phyloP scores from a whole-genome alignment of 2,329 filamentous ascomycete genomes.

The Cladosporium colombiae region DNA sequence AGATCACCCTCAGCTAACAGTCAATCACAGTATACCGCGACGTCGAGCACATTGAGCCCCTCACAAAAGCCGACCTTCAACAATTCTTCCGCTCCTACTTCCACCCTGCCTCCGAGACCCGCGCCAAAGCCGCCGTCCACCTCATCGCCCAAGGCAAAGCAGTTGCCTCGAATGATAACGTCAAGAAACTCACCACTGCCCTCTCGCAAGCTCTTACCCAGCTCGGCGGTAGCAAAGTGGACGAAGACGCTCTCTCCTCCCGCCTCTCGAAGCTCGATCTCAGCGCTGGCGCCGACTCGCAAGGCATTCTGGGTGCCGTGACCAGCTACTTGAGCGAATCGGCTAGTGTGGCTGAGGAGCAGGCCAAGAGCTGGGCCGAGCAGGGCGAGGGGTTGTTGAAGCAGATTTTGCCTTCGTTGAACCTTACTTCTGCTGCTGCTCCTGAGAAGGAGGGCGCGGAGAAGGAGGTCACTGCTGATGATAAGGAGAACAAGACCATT shows the following conservation, averaged over 20 bases:
- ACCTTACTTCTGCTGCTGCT: slow-evolving; percentile 34
- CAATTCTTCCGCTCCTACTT: slow-evolving; percentile 78
- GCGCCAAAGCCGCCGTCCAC: slow-evolving; percentile 84
- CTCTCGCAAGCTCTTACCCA: slow-evolving; percentile 50
- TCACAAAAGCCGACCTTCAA: slow-evolving; percentile 79
- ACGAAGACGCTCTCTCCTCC: slow-evolving; percentile 44
- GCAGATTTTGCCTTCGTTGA: slow-evolving; percentile 46
- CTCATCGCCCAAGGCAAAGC: slow-evolving; percentile 69
- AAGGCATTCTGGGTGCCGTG: slow-evolving; percentile 46
- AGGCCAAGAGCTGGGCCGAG: slow-evolving; percentile 51
- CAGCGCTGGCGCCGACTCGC: slow-evolving; percentile 43
- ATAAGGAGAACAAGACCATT: slow-evolving; percentile 50
- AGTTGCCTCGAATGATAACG: slow-evolving; percentile 34
- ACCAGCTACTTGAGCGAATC: slow-evolving; percentile 41
- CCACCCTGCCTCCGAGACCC: slow-evolving; percentile 67
- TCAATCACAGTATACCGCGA: slow-evolving; percentile 65
- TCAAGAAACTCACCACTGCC: slow-evolving; percentile 44
- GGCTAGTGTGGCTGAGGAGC: slow-evolving; percentile 51
- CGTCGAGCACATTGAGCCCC: slow-evolving; percentile 68
- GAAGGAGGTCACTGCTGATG: no score
- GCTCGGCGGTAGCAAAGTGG: slow-evolving; percentile 48
- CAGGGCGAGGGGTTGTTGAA: slow-evolving; percentile 53
- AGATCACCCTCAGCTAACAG: neutral
- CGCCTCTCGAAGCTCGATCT: slow-evolving; percentile 50
- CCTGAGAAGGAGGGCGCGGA: slow-evolving; percentile 10